These are phyloP conservation scores for Phytophthora boehmeriae DNA, from an alignment of 352 stramenopile genomes.

Conservation along the genomic window DNA sequence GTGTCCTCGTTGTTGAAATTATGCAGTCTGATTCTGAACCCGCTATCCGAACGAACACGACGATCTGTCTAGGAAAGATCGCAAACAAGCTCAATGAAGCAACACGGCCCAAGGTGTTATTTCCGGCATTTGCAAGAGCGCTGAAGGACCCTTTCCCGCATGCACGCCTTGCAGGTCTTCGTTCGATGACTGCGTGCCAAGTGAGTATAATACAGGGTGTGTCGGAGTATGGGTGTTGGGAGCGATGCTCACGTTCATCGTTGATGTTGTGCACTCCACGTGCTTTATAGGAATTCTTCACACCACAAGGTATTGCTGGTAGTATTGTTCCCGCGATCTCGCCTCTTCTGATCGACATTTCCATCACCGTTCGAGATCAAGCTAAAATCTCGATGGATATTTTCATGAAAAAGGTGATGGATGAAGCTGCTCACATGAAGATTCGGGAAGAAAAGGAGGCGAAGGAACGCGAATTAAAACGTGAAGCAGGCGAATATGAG, in stretches of 20 bases:
- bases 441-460: constrained; percentile 70
- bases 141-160: constrained; percentile 90
- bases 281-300: constrained; percentile 69
- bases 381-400: constrained; percentile 72
- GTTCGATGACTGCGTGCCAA: constrained; percentile 82
- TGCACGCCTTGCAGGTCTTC: constrained; percentile 84
- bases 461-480: constrained; percentile 64
- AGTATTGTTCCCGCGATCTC: constrained; percentile 81
- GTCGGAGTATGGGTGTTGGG: too few relatives aligned
- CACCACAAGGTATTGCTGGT: constrained; percentile 65
- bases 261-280: neutral
- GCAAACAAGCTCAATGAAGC: constrained; percentile 85
- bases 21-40: constrained; percentile 85
- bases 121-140: constrained; percentile 86
- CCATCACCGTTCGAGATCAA: constrained; percentile 78
- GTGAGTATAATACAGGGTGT: constrained; percentile 35
- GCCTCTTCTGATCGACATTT: constrained; percentile 81
- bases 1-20: neutral
- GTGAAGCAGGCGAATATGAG: constrained; percentile 37
- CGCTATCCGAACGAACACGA: constrained; percentile 93
- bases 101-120: constrained; percentile 89
- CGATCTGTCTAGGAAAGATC: constrained; percentile 92
- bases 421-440: constrained; percentile 84
- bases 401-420: constrained; percentile 85
- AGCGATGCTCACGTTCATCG: constrained; percentile 1